phyloP scores from a whole-genome alignment of 768 basidiomycete species.

The Lactarius vividus region DNA sequence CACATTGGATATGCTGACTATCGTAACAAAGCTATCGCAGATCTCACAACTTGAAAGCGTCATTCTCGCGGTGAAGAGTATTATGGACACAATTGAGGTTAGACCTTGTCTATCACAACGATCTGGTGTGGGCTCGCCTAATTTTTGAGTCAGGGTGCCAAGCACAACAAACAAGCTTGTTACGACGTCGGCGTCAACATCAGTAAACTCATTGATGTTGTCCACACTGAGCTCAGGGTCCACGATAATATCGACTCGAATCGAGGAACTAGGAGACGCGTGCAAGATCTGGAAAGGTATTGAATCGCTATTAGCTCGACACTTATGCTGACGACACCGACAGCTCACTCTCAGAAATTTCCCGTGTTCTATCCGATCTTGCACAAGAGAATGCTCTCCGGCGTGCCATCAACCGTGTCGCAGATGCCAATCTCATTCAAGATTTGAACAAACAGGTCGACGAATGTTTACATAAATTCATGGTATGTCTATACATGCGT shows the following conservation, averaged over 20 bases:
- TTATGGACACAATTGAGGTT: constrained; percentile 21
- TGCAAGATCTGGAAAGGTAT: constrained; percentile 16
- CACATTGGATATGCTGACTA: background rate
- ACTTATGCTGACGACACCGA: background rate
- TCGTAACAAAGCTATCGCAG: background rate
- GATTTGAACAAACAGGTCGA: constrained; percentile 17
- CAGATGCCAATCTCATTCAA: constrained; percentile 13
- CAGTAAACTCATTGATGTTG: constrained; percentile 12
- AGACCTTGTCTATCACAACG: background rate
- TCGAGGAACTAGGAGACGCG: constrained; percentile 7
- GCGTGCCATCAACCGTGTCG: constrained; percentile 20
- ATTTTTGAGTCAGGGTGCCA: constrained; percentile 10
- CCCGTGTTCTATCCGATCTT: constrained; percentile 13
- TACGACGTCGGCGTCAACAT: constrained; percentile 19
- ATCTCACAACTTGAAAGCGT: constrained; percentile 13
- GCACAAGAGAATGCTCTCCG: constrained; percentile 22
- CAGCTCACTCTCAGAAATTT: constrained; percentile 15
- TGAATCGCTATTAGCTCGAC: background rate
- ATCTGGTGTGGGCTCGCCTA: background rate
- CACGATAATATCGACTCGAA: constrained; percentile 9
- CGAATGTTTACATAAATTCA: constrained; percentile 8
- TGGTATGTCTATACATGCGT: background rate
- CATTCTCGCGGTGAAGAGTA: constrained; percentile 9
- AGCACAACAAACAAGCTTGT: constrained; percentile 26
- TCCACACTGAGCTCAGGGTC: constrained; percentile 15